Base-by-base conservation (phyloP, 768 basidiomycete species). In the Dentipellis fragilis region DNA sequence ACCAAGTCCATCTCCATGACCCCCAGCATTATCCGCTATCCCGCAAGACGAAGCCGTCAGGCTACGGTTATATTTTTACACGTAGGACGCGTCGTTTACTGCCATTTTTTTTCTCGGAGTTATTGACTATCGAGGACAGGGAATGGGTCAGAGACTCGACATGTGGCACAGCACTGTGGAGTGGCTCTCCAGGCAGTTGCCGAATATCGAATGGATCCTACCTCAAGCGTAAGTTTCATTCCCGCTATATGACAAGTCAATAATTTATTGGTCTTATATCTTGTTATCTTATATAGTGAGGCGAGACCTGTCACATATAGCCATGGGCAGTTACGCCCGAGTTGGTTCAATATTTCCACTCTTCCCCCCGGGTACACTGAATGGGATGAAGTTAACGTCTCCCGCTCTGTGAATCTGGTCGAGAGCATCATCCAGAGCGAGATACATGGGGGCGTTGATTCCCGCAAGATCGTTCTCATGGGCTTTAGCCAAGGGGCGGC, bases 401-500 rank as follows among this genome's bases (percentile, higher is more conserved):
- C 66, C 17, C 67, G 68, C 22, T 74, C 74, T 29, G 64, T 73
- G n/a, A 56, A 62, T 1, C 37, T 58, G 29, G 66, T 76, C 23
- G 74, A 77, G 57, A 57, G 59, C 39, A 62, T 75, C 16, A 71
- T 76, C 29, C 65, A 71, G 38, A 54, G 65, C 7, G 69, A 74
- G 58, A 67, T 75, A 23, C 70, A 73, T 54, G 46, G 60, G 37
- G 72, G 74, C 4, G 61, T 68, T 10, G 69, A 71, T 52, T 62
- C 74, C 1, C 64, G 66, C 22, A 66, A 66, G 23, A 71, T 76
- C 19, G 59, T 74, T n/a, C 63, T 77, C 1, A 67, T 69, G 16
- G 75, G 75, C 22, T 76, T 75, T 57, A 72, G 72, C 23, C 76
- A 77, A 58, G 75, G 76, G 9, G 73, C 72, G 0, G 70, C 73